Conservation (phyloP, 768 basidiomycete species). For the Termitomyces sp. region DNA sequence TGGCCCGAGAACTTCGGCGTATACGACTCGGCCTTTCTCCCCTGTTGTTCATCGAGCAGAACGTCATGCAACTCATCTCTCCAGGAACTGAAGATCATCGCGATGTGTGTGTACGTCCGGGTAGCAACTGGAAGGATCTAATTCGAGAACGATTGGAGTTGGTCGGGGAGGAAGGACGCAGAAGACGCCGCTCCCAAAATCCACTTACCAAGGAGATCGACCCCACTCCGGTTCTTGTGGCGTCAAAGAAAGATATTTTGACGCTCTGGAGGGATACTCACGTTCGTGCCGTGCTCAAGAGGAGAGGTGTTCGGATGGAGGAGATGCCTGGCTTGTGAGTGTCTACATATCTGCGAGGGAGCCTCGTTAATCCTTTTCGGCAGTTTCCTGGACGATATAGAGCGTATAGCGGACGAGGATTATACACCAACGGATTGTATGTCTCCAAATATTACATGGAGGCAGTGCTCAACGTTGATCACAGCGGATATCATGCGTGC, state of each 20-base stretch:
- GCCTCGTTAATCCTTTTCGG: not conserved
- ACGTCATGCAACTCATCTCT: conserved; percentile 49
- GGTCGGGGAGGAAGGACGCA: not conserved
- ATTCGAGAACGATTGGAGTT: conserved; percentile 24
- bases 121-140: conserved; percentile 57
- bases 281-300: conserved; percentile 51
- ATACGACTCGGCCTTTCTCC: conserved; percentile 40
- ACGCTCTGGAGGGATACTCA: conserved; percentile 59
- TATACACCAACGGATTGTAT: conserved; percentile 68
- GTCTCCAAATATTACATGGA: conserved; percentile 17
- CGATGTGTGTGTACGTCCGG: conserved; percentile 54
- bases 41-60: conserved; percentile 54
- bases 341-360: not conserved
- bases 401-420: conserved; percentile 49
- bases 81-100: conserved; percentile 34
- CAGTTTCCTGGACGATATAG: conserved; percentile 73
- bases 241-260: conserved; percentile 59
- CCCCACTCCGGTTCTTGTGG: conserved; percentile 49
- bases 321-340: conserved; percentile 70
- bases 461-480: not conserved
- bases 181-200: conserved; percentile 22
- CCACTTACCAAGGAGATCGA: conserved; percentile 36
- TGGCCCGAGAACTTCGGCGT: conserved; percentile 28
- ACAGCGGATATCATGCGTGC: conserved; percentile 74
- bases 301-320: conserved; percentile 51